These are phyloP conservation scores for Botrytis squamosa DNA, from an alignment of 2,329 filamentous ascomycete genomes.

Conservation along the genomic window DNA sequence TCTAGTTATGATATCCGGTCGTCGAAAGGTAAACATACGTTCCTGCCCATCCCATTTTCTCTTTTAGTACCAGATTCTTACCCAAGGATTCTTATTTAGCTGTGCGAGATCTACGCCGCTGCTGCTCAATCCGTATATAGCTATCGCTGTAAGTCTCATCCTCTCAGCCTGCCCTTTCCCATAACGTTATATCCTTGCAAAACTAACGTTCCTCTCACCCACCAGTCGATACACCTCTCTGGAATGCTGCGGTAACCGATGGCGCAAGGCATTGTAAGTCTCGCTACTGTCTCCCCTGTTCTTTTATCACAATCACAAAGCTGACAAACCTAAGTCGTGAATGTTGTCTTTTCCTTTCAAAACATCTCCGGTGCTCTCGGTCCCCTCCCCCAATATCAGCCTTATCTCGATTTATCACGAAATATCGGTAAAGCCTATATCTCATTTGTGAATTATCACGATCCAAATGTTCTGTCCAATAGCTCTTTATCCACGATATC, in stretches of 20 bases:
- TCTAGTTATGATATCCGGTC: slow-evolving; percentile 49
- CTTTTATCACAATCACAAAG: background rate
- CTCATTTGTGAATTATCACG: slow-evolving; percentile 44
- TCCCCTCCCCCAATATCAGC: slow-evolving; percentile 45
- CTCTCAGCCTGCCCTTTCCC: too few relatives aligned
- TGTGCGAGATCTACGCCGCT: slow-evolving; percentile 45
- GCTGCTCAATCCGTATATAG: slow-evolving; percentile 44
- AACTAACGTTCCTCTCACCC: background rate
- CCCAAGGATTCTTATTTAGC: slow-evolving; percentile 25
- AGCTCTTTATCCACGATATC: background rate
- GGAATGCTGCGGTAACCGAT: slow-evolving; percentile 43
- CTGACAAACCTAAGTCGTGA: slow-evolving; percentile 38
- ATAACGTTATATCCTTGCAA: background rate
- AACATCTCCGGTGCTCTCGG: slow-evolving; percentile 50
- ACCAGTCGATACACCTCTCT: slow-evolving; percentile 44
- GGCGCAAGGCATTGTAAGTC: slow-evolving; percentile 45
- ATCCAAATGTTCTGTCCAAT: slow-evolving; percentile 42
- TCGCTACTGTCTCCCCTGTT: background rate
- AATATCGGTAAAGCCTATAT: slow-evolving; percentile 33
- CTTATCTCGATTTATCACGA: slow-evolving; percentile 36
- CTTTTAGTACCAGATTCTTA: background rate
- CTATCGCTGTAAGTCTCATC: slow-evolving; percentile 43
- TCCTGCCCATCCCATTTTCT: background rate
- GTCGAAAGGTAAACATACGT: slow-evolving; percentile 37
- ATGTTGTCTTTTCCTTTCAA: slow-evolving; percentile 52